Percentiles rank a stretch among this genome's conserved stretches.
phyloP scores from a whole-genome alignment of 495 filamentous ascomycete species.

The Bryoglossum gracile region DNA sequence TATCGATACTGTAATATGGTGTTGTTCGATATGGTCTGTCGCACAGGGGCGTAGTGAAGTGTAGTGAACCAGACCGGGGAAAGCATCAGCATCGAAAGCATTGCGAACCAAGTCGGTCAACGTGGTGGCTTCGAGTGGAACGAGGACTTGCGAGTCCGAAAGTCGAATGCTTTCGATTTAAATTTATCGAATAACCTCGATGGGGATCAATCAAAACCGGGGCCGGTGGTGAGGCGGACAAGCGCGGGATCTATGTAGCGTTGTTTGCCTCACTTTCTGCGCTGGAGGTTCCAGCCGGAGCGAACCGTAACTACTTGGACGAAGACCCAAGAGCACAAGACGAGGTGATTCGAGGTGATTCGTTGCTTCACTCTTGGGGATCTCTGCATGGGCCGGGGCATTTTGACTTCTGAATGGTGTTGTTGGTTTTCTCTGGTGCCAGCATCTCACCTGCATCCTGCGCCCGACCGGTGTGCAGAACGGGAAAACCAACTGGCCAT shows the following conservation, averaged over 20 bases:
- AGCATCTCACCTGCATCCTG: neutral
- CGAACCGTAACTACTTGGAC: constrained; percentile 7
- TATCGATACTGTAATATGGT: neutral
- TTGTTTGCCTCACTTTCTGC: constrained; percentile 20
- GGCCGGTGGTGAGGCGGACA: constrained; percentile 16
- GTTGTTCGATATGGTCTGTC: no score
- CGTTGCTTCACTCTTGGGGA: constrained; percentile 14
- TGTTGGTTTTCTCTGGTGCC: no score
- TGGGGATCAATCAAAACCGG: constrained; percentile 8
- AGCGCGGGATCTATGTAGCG: constrained; percentile 1
- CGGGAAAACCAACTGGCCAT: neutral
- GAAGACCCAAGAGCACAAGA: no score
- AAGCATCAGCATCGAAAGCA: neutral
- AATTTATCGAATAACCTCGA: constrained; percentile 1
- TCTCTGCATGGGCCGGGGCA: neutral
- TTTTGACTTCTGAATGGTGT: no score
- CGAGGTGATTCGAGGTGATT: constrained; percentile 9
- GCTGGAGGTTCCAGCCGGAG: constrained; percentile 10
- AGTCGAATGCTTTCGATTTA: constrained; percentile 1
- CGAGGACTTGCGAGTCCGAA: constrained; percentile 4
- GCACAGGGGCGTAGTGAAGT: neutral
- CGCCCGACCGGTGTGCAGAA: constrained; percentile 9
- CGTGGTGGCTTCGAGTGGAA: constrained; percentile 11
- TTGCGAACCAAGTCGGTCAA: constrained; percentile 18
- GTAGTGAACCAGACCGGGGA: constrained; percentile 1